phyloP scores from a whole-genome alignment of 805 yeast species.

The Wickerhamiella brachini region DNA sequence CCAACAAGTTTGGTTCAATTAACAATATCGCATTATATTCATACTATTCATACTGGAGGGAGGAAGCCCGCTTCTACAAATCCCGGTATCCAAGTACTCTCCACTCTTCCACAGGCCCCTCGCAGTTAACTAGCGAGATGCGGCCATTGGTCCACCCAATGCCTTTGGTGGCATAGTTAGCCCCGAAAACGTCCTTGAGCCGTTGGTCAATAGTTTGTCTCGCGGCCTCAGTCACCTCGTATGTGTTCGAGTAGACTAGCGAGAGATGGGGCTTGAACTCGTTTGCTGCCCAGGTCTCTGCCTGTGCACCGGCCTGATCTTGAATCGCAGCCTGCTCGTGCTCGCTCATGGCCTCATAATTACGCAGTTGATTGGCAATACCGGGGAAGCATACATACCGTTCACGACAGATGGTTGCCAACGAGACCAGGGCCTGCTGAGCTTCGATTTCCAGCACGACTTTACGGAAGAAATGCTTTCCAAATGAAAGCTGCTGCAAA shows the following conservation, averaged over 20 bases:
- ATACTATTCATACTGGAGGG: neutral
- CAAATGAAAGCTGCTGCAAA: conserved; percentile 33
- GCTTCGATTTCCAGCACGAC: conserved; percentile 35
- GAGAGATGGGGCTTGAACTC: conserved; percentile 66
- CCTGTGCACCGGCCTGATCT: conserved; percentile 30
- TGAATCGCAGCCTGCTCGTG: conserved; percentile 15
- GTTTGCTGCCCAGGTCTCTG: conserved; percentile 40
- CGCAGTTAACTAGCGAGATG: conserved; percentile 51
- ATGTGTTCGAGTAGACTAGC: conserved; percentile 47
- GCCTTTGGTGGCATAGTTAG: conserved; percentile 25
- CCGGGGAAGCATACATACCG: conserved; percentile 23
- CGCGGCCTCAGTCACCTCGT: conserved; percentile 55
- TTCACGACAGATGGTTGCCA: conserved; percentile 32
- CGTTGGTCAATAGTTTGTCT: conserved; percentile 50
- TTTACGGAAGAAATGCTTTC: conserved; percentile 39
- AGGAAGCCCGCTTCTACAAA: conserved; percentile 4
- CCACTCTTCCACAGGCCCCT: conserved; percentile 64
- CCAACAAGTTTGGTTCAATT: neutral
- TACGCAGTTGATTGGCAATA: conserved; percentile 9
- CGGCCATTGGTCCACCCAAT: conserved; percentile 60
- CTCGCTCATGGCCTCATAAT: conserved; percentile 20
- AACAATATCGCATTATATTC: neutral
- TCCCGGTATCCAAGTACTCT: conserved; percentile 37
- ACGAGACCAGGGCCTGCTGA: conserved; percentile 34
- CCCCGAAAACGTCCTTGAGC: conserved; percentile 50